Evolutionary conservation across 306 rosid species (phyloP).

Genomic region (Cyamopsis tetragonoloba): DNA sequence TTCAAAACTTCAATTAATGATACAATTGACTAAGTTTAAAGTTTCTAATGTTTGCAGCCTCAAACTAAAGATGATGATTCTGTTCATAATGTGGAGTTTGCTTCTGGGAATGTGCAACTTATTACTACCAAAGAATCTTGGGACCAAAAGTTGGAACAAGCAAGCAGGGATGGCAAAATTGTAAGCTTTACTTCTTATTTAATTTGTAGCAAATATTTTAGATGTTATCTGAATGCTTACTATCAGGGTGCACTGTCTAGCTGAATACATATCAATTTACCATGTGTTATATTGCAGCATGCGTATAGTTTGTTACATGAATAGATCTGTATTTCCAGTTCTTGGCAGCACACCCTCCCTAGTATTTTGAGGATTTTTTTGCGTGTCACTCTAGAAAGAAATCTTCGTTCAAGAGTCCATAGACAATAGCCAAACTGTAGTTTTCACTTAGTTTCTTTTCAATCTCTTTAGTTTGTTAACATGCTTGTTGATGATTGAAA

Average conservation of each 20-base stretch:
- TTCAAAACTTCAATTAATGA: background rate
- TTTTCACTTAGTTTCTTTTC: background rate
- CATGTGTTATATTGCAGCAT: too few relatives aligned
- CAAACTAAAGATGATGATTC: slow-evolving; percentile 35
- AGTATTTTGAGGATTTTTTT: background rate
- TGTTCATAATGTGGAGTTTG: slow-evolving; percentile 49
- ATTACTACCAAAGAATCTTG: slow-evolving; percentile 61
- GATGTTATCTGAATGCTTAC: slow-evolving; percentile 7
- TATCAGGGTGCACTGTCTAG: background rate
- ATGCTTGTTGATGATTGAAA: background rate
- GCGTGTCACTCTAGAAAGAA: background rate
- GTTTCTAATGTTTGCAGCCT: slow-evolving; percentile 36
- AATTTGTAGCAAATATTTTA: background rate
- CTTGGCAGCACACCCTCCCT: background rate
- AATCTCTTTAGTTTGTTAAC: background rate
- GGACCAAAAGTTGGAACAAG: slow-evolving; percentile 76
- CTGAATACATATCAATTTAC: background rate
- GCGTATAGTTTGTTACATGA: background rate
- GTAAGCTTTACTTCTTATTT: slow-evolving; percentile 40
- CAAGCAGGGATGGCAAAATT: slow-evolving; percentile 54
- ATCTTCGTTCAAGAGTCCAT: background rate
- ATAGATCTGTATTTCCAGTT: background rate
- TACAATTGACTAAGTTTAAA: slow-evolving; percentile 21
- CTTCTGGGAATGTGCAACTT: slow-evolving; percentile 60
- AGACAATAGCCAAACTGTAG: background rate